These are phyloP conservation scores for Lonicera japonica DNA, from an alignment of 129 eudicot genomes.

Conservation along the genomic window DNA sequence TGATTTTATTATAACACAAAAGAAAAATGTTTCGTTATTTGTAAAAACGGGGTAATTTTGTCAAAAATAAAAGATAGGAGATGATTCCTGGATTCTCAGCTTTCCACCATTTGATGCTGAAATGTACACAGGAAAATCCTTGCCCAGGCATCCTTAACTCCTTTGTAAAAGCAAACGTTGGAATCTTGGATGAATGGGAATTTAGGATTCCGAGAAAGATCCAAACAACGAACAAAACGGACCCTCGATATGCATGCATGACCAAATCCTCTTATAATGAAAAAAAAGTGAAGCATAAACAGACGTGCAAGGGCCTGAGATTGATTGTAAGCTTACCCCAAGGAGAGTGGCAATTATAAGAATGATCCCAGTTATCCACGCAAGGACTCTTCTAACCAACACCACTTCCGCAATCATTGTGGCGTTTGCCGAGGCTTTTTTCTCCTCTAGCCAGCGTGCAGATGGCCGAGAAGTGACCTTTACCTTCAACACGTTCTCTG, in stretches of 20 bases:
- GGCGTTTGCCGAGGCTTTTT: conserved; percentile 23
- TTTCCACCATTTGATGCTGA: too few species aligned
- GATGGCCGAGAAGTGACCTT: conserved; percentile 35
- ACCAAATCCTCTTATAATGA: background rate
- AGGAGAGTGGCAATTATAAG: conserved; percentile 69
- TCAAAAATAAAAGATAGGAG: too few species aligned
- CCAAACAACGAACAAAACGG: too few species aligned
- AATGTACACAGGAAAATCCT: too few species aligned
- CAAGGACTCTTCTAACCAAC: conserved; percentile 68
- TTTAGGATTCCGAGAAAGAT: too few species aligned
- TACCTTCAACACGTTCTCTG: conserved; percentile 38
- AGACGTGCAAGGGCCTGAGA: background rate
- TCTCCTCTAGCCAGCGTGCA: conserved; percentile 56
- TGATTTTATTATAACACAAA: too few species aligned
- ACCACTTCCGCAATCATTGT: conserved; percentile 42
- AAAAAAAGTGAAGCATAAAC: background rate
- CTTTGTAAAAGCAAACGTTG: too few species aligned
- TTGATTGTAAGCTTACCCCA: conserved; percentile 53
- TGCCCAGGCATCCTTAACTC: too few species aligned
- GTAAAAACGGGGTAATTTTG: too few species aligned
- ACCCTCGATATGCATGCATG: background rate
- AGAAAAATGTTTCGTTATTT: too few species aligned
- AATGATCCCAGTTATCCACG: conserved; percentile 89
- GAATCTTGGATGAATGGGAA: too few species aligned
- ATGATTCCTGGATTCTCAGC: too few species aligned